Conservation (phyloP, 2,329 filamentous ascomycete genomes). For the Aureobasidium mangrovei region DNA sequence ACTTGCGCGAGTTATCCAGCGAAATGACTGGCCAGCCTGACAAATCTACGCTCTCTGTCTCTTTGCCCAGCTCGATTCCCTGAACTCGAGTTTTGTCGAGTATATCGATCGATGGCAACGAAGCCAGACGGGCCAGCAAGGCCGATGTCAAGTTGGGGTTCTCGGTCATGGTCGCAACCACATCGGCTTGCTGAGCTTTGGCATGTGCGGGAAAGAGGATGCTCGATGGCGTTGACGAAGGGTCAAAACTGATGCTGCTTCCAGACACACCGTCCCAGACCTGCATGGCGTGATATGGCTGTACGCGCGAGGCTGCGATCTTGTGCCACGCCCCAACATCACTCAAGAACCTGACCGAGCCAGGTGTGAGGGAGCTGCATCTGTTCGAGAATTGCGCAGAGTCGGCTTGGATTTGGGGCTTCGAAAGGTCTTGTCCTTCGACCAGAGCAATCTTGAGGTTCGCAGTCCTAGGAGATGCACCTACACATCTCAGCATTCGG, state of each 20-base stretch:
- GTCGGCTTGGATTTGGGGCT: conserved; percentile 57
- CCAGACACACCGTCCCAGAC: conserved; percentile 94
- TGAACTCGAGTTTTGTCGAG: conserved; percentile 72
- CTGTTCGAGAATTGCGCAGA: conserved; percentile 76
- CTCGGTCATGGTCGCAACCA: conserved; percentile 94
- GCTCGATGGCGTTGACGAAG: conserved; percentile 10
- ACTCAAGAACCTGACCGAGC: conserved; percentile 70
- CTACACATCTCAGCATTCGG: conserved; percentile 8
- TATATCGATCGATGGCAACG: conserved; percentile 45
- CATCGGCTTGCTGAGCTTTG: background rate
- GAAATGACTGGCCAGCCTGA: conserved; percentile 80
- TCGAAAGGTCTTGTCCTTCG: conserved; percentile 76
- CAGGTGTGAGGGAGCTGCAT: conserved; percentile 87
- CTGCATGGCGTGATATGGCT: conserved; percentile 91
- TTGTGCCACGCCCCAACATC: conserved; percentile 79
- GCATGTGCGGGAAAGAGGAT: background rate
- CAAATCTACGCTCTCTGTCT: conserved; percentile 57
- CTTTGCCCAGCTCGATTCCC: conserved; percentile 65
- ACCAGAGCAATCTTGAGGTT: conserved; percentile 78
- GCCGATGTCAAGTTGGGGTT: conserved; percentile 81
- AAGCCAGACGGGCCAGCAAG: conserved; percentile 57
- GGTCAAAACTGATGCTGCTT: conserved; percentile 71
- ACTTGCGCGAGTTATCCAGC: conserved; percentile 52
- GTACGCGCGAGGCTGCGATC: conserved; percentile 62
- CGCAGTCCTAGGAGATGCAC: conserved; percentile 40